Conservation (phyloP, 164 flowering plant genomes). For the Vitis amurensis region DNA sequence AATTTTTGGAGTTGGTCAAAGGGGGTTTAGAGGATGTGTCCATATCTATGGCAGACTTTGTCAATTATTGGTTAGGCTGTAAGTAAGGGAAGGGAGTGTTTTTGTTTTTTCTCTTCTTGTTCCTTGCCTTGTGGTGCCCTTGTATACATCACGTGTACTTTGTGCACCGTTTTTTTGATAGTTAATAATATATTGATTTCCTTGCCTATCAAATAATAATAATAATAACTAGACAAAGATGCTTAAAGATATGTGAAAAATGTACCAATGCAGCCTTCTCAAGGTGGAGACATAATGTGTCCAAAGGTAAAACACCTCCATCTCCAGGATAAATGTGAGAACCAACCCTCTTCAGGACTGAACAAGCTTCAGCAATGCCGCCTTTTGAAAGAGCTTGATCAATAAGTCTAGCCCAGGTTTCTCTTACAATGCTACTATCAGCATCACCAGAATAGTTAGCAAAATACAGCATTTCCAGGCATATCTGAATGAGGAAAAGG, state of each 20-base stretch:
- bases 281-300: conserved; percentile 87
- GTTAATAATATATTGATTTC: too few species aligned
- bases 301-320: conserved; percentile 82
- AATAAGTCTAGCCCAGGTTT: conserved; percentile 96
- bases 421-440: conserved; percentile 81
- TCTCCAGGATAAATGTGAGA: conserved; percentile 88
- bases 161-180: too few species aligned
- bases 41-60: too few species aligned
- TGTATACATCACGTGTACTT: too few species aligned
- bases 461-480: conserved; percentile 93
- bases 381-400: conserved; percentile 92
- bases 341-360: conserved; percentile 87
- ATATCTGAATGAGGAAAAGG: conserved; percentile 50
- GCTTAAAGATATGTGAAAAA: not conserved
- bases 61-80: too few species aligned
- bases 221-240: not conserved
- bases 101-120: too few species aligned
- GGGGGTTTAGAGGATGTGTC: too few species aligned
- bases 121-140: too few species aligned
- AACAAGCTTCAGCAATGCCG: conserved; percentile 95
- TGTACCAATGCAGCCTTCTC: conserved; percentile 95
- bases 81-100: too few species aligned
- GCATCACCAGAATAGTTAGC: conserved; percentile 92
- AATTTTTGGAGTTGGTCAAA: too few species aligned
- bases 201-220: too few species aligned